These are phyloP conservation scores for Diplotaxis tenuifolia DNA, from an alignment of 345 rosid species.

Conservation along the genomic window DNA sequence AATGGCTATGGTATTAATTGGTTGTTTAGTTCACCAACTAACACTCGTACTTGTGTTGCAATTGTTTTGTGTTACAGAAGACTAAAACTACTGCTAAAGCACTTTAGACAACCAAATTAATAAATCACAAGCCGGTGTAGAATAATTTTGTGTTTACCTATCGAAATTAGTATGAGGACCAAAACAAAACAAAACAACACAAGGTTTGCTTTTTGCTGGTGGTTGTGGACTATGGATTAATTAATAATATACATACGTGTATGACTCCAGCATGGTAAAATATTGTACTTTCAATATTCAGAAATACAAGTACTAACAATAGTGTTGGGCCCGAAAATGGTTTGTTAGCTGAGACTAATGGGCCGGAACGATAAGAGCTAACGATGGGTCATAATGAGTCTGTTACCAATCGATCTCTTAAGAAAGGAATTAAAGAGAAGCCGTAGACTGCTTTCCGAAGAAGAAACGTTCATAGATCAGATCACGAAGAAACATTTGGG, in stretches of 20 bases:
- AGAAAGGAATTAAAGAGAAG: too few relatives aligned
- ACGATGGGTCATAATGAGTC: too few relatives aligned
- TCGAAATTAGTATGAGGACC: too few relatives aligned
- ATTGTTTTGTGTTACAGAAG: background rate
- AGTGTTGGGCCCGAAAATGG: too few relatives aligned
- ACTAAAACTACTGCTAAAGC: background rate
- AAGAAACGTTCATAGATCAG: too few relatives aligned
- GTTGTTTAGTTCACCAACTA: slow-evolving; percentile 35
- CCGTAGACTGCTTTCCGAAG: too few relatives aligned
- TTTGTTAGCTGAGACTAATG: too few relatives aligned
- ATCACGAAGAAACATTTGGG: too few relatives aligned
- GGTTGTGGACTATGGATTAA: background rate
- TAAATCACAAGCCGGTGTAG: background rate
- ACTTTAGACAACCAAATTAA: background rate
- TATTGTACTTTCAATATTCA: background rate
- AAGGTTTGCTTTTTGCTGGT: background rate
- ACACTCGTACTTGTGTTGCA: slow-evolving; percentile 7
- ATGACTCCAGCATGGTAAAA: background rate
- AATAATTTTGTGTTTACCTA: background rate
- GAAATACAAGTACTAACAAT: background rate
- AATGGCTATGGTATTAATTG: slow-evolving; percentile 18
- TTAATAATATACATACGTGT: slow-evolving; percentile 2
- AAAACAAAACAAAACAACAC: background rate
- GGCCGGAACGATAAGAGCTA: too few relatives aligned
- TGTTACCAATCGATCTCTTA: too few relatives aligned